Conservation (phyloP, 2,329 filamentous ascomycete genomes). For the Clarireedia monteithiana region DNA sequence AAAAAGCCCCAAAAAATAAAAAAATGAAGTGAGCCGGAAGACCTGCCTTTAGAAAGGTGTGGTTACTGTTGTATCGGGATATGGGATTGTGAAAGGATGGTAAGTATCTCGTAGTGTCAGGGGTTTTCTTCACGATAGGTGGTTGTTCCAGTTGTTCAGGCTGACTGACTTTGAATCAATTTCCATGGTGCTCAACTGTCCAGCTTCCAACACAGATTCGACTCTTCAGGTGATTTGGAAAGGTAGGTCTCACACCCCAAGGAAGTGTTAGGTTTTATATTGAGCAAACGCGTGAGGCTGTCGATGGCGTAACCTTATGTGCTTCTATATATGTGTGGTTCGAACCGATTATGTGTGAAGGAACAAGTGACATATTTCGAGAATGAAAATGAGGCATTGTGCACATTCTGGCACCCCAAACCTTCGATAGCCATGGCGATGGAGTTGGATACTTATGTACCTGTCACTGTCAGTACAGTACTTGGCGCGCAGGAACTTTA, state of each 20-base stretch:
- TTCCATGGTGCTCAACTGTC: not conserved
- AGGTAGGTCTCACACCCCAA: not conserved
- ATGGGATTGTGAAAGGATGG: slow-evolving; percentile 5
- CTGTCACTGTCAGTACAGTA: not conserved
- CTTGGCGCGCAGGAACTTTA: not conserved
- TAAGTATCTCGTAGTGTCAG: not conserved
- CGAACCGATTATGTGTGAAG: too few species aligned
- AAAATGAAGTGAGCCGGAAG: not conserved
- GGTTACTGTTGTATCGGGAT: slow-evolving; percentile 9
- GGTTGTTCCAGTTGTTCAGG: slow-evolving; percentile 2
- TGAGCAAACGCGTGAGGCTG: too few species aligned
- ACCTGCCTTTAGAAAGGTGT: not conserved
- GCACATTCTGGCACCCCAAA: too few species aligned
- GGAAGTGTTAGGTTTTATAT: too few species aligned
- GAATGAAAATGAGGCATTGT: too few species aligned
- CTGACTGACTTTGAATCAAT: not conserved
- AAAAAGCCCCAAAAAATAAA: too few species aligned
- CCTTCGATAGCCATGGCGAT: too few species aligned
- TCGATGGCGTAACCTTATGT: too few species aligned
- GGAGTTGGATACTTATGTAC: not conserved
- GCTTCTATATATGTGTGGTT: too few species aligned
- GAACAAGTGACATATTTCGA: too few species aligned
- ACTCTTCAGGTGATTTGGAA: not conserved
- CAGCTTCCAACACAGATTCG: not conserved
- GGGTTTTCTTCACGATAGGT: not conserved